Evolutionary conservation across 345 rosid species (phyloP).

Genomic region (Hibiscus syriacus): DNA sequence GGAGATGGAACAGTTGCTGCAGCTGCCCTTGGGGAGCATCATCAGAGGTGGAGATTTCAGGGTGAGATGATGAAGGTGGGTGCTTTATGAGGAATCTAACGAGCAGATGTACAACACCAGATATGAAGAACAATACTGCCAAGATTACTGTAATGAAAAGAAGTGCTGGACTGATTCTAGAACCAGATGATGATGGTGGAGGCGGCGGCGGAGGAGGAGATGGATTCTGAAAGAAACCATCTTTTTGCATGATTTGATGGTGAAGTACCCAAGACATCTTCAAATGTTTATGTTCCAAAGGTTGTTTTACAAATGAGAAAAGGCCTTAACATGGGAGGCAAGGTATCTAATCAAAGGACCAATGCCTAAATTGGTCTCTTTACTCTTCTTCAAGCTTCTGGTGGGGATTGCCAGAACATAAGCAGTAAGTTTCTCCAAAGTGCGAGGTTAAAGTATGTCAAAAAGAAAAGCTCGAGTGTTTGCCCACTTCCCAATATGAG

Average conservation of each 20-base stretch:
- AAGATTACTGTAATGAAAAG: slow-evolving; percentile 66
- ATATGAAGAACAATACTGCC: slow-evolving; percentile 73
- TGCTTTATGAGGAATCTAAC: slow-evolving; percentile 75
- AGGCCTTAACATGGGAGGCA: not conserved
- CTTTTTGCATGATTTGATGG: slow-evolving; percentile 42
- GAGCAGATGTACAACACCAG: slow-evolving; percentile 75
- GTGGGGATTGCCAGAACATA: slow-evolving; percentile 1
- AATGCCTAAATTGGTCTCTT: not conserved
- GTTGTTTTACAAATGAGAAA: not conserved
- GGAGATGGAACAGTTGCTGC: slow-evolving; percentile 81
- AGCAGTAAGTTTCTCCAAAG: not conserved
- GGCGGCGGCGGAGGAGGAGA: slow-evolving; percentile 29
- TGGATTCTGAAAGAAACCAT: slow-evolving; percentile 44
- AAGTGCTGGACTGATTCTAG: slow-evolving; percentile 75
- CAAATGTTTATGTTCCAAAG: slow-evolving; percentile 24
- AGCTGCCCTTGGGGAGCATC: slow-evolving; percentile 87
- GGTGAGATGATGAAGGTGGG: slow-evolving; percentile 46
- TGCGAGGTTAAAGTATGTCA: slow-evolving; percentile 24
- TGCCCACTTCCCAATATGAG: slow-evolving; percentile 29
- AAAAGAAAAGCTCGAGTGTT: slow-evolving; percentile 13
- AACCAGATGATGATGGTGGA: slow-evolving; percentile 38
- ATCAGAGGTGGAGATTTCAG: slow-evolving; percentile 61
- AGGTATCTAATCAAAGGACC: not conserved
- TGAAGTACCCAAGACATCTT: slow-evolving; percentile 46
- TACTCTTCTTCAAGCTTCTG: not conserved